Evolutionary conservation across 2,329 filamentous ascomycete genomes (phyloP), one percentile per base, ranked within the genome.

Genomic region (Setomelanomma holmii): DNA sequence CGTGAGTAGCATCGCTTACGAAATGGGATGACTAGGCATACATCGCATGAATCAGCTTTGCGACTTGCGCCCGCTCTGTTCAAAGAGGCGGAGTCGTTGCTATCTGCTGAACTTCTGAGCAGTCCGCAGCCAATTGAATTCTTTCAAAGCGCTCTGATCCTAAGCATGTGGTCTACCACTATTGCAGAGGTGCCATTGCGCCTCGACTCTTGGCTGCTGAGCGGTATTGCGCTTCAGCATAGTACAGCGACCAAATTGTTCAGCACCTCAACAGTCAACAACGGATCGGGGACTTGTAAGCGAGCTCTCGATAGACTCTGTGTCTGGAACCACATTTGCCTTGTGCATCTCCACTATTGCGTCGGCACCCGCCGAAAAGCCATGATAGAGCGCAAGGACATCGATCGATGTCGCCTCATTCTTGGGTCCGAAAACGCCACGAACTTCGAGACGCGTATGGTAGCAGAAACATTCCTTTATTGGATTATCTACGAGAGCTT

Each of bases 401-500:
- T 79, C 30, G 66, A 75, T 16, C 63, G 64, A 39, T 78, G 76
- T 41, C 66, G 70, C n/a, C 60, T 65, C 2, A 63, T 79, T 20
- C 58, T 79, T 12, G 63, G 68, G 11, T 74, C 70, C 4, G 74
- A 76, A 36, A 69, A 73, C 49, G 66, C 69, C 10, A 79, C 73
- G 0, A 80, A 80, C 45, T 80, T 77, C 45, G 78, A 80, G 55
- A 63, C 69, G n/a, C 66, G 78, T 14, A 80, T 80, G 77, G 75
- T 78, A 5, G 77, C 76, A 2, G 78, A 80, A 51, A 68, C 79
- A 3, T 64, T 75, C 44, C 63, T 80, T 1, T 80, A 80, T 50
- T 79, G 77, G 77, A 73, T 74, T 17, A 74, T 80, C 4, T 79
- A 80, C 49, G 67, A 75, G 44, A 70, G 73, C 27, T 72, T 69